phyloP scores from a whole-genome alignment of 129 eudicot species.

The Saussurea involucrata region DNA sequence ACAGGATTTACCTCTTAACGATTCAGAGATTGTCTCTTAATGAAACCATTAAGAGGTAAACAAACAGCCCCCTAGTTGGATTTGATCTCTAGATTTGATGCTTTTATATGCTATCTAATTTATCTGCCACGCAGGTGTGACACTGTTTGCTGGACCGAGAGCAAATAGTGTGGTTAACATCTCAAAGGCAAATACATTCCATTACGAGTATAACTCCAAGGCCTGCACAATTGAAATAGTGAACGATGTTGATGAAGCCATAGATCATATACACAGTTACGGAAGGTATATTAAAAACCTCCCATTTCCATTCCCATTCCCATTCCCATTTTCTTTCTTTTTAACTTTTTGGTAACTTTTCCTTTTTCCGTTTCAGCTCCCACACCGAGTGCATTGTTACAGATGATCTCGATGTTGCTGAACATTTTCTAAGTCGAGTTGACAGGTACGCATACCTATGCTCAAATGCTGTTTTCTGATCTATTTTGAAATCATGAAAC shows the following conservation, averaged over 20 bases:
- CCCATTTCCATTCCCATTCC: neutral
- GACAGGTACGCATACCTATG: constrained; percentile 54
- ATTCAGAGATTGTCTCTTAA: no score
- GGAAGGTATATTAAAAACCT: constrained; percentile 58
- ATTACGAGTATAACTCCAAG: constrained; percentile 66
- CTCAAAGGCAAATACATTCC: constrained; percentile 51
- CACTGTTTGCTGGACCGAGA: constrained; percentile 79
- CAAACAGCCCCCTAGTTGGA: no score
- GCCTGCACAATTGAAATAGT: constrained; percentile 89
- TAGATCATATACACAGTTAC: constrained; percentile 68
- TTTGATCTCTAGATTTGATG: neutral
- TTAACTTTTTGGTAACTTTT: constrained; percentile 17
- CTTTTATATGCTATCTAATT: neutral
- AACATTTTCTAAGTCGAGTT: constrained; percentile 62
- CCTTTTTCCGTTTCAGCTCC: constrained; percentile 44
- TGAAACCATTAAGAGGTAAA: no score
- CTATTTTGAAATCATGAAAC: neutral
- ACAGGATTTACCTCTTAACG: no score
- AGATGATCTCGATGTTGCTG: constrained; percentile 63
- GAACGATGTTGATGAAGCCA: constrained; percentile 71
- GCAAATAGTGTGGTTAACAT: constrained; percentile 48
- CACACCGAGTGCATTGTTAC: constrained; percentile 91
- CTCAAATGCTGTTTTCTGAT: neutral
- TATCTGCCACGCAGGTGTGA: constrained; percentile 50
- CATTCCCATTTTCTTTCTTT: neutral